Evolutionary conservation across 208 protist species (phyloP).

Genomic region (Wallacemonas sp.): DNA sequence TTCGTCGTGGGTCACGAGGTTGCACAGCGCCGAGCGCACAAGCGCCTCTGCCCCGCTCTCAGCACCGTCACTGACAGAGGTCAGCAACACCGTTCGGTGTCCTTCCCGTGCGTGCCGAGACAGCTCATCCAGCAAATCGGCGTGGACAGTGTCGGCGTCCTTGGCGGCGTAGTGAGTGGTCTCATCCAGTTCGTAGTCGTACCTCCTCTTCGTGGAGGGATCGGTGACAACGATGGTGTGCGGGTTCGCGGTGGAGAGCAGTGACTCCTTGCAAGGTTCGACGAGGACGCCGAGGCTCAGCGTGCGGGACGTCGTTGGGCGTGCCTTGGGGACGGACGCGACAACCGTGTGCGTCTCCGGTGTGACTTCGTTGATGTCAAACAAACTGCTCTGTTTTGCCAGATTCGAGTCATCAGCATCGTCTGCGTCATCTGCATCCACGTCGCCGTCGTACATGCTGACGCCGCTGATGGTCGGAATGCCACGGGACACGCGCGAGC

Average conservation of each 20-base stretch:
- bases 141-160: not conserved
- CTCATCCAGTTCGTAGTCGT: slow-evolving; percentile 7
- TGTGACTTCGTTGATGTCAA: not conserved
- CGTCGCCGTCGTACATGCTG: not conserved
- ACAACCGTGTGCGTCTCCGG: not conserved
- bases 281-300: slow-evolving; percentile 3
- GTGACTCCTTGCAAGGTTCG: not conserved
- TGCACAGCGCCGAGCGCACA: not conserved
- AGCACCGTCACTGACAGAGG: not conserved
- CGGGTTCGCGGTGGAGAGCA: not conserved
- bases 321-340: not conserved
- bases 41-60: not conserved
- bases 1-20: not conserved
- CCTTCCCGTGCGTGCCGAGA: not conserved
- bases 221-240: not conserved
- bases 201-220: not conserved
- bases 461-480: too few species aligned
- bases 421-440: not conserved
- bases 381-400: slow-evolving; percentile 9
- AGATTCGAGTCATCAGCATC: not conserved
- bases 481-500: too few species aligned
- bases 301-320: not conserved
- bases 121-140: not conserved
- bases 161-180: not conserved
- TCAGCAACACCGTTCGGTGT: slow-evolving; percentile 1